Evolutionary conservation across 2,329 filamentous ascomycete genomes (phyloP).

Genomic region (Fusarium clavum): DNA sequence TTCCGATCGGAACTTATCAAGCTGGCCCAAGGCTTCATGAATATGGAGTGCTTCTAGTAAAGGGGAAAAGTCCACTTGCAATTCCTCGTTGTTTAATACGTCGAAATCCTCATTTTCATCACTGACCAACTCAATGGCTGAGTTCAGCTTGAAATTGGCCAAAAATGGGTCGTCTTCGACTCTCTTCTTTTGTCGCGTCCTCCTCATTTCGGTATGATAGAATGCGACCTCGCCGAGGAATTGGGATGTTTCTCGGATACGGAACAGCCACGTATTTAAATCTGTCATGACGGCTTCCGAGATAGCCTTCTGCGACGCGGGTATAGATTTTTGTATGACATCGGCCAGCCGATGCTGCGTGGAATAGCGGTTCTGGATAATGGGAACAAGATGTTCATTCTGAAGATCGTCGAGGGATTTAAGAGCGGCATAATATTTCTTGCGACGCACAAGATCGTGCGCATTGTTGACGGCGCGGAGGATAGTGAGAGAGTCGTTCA

Average conservation of each 20-base stretch:
- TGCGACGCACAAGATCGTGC: conserved; percentile 89
- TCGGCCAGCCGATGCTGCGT: conserved; percentile 95
- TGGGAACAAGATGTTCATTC: conserved; percentile 86
- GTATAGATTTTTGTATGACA: conserved; percentile 95
- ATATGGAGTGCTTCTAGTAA: conserved; percentile 97
- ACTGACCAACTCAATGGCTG: conserved; percentile 92
- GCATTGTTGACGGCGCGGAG: conserved; percentile 93
- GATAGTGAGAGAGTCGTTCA: conserved; percentile 93
- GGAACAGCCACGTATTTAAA: conserved; percentile 95
- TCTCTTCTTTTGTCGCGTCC: conserved; percentile 84
- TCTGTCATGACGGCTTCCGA: conserved; percentile 98
- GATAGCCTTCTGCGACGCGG: conserved; percentile 90
- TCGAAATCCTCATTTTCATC: conserved; percentile 97
- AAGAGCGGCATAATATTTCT: conserved; percentile 94
- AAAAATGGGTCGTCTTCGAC: conserved; percentile 81
- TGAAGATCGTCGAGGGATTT: conserved; percentile 95
- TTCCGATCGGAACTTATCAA: conserved; percentile 88
- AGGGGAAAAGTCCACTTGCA: conserved; percentile 94
- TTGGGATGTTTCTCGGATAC: conserved; percentile 94
- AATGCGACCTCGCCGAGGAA: conserved; percentile 97
- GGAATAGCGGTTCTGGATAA: conserved; percentile 82
- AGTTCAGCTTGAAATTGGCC: conserved; percentile 89
- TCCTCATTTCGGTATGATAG: conserved; percentile 91
- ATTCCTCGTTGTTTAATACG: conserved; percentile 92
- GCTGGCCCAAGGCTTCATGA: conserved; percentile 92